These are phyloP conservation scores for Zymoseptoria tritici DNA, from an alignment of 2,329 filamentous ascomycete species.

Conservation along the genomic window DNA sequence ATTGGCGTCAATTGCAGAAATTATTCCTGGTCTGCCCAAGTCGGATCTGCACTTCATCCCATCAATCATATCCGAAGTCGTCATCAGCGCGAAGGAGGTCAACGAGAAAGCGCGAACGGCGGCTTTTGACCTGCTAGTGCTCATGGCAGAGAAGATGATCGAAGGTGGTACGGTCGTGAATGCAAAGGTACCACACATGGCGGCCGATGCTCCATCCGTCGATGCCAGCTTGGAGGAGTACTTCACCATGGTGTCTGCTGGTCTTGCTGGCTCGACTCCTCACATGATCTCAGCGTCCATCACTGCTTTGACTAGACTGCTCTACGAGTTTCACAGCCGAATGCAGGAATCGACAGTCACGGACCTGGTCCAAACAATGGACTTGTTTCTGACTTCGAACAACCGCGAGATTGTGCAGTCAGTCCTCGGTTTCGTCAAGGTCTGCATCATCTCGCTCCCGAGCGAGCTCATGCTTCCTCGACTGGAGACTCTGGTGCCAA, in stretches of 20 bases:
- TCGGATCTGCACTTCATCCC: conserved; percentile 88
- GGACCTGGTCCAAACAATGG: conserved; percentile 89
- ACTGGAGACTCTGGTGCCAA: conserved; percentile 70
- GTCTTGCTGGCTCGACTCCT: conserved; percentile 82
- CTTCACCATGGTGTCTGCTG: conserved; percentile 96
- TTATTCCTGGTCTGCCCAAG: conserved; percentile 71
- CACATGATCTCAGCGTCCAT: conserved; percentile 99
- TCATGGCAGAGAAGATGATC: conserved; percentile 78
- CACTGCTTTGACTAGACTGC: conserved; percentile 83
- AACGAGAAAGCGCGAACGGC: conserved; percentile 88
- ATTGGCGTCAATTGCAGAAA: conserved; percentile 69
- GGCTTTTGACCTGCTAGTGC: conserved; percentile 82
- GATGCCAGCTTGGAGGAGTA: conserved; percentile 85
- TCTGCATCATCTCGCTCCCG: conserved; percentile 81
- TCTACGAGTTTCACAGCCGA: conserved; percentile 78
- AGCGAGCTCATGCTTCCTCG: conserved; percentile 70
- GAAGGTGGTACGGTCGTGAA: conserved; percentile 72
- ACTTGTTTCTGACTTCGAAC: conserved; percentile 90
- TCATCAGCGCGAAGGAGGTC: conserved; percentile 94
- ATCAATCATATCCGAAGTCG: conserved; percentile 82
- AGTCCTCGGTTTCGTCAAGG: conserved; percentile 92
- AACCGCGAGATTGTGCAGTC: conserved; percentile 95
- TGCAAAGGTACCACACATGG: conserved; percentile 80
- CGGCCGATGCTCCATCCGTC: conserved; percentile 64
- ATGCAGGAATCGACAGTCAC: conserved; percentile 63